Evolutionary conservation across 768 basidiomycete species (phyloP).

Genomic region (Hysterangium stoloniferum): DNA sequence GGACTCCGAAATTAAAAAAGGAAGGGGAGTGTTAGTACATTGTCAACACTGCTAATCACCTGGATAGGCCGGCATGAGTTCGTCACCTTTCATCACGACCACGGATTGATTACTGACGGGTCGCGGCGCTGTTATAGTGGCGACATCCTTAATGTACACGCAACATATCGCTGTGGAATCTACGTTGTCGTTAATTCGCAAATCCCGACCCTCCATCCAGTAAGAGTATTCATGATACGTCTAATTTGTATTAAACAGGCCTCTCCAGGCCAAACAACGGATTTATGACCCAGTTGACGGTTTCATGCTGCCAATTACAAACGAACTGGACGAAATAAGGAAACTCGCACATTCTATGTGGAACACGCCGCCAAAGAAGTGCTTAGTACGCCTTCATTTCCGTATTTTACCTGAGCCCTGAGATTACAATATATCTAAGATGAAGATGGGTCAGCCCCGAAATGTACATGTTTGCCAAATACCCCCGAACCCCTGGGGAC

Average conservation of each 20-base stretch:
- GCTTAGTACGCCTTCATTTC: conserved; percentile 51
- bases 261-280: conserved; percentile 70
- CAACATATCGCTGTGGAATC: conserved; percentile 45
- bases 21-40: conserved; percentile 76
- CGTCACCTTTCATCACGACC: background rate
- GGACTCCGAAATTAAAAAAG: conserved; percentile 65
- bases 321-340: conserved; percentile 58
- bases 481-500: conserved; percentile 57
- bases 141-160: conserved; percentile 83
- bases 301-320: conserved; percentile 68
- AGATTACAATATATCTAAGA: conserved; percentile 34
- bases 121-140: conserved; percentile 77
- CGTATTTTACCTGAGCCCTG: background rate
- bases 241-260: conserved; percentile 1
- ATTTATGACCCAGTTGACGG: conserved; percentile 71
- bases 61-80: conserved; percentile 72
- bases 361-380: conserved; percentile 66
- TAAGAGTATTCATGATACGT: conserved; percentile 29
- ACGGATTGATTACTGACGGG: conserved; percentile 34
- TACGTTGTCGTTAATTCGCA: conserved; percentile 63
- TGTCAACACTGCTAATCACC: conserved; percentile 41
- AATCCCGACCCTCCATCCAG: conserved; percentile 63
- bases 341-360: conserved; percentile 77
- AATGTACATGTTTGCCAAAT: conserved; percentile 70
- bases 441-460: conserved; percentile 58